phyloP scores from a whole-genome alignment of 2,329 filamentous ascomycete species.

The Daldinia eschscholtzii region DNA sequence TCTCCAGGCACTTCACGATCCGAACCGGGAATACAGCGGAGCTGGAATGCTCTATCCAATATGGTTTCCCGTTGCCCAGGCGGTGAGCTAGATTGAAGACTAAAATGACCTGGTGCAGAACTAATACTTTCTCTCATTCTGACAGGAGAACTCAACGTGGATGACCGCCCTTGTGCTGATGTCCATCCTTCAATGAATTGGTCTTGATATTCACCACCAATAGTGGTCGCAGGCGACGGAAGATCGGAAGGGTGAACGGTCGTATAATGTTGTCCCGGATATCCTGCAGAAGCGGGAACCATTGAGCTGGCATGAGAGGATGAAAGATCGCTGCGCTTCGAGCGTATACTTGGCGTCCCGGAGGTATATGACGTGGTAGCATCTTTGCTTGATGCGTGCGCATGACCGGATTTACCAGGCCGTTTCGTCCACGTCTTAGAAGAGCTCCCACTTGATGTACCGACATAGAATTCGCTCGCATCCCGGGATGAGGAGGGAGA shows the following conservation, averaged over 20 bases:
- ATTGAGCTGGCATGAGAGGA: slow-evolving; percentile 67
- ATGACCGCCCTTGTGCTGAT: slow-evolving; percentile 69
- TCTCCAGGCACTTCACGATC: slow-evolving; percentile 67
- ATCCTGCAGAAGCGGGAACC: slow-evolving; percentile 57
- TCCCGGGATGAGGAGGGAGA: slow-evolving; percentile 57
- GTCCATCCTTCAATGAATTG: slow-evolving; percentile 73
- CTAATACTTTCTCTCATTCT: slow-evolving; percentile 67
- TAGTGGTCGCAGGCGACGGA: slow-evolving; percentile 67
- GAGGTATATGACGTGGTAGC: slow-evolving; percentile 66
- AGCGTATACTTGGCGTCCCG: slow-evolving; percentile 71
- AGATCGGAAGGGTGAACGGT: slow-evolving; percentile 66
- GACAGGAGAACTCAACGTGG: slow-evolving; percentile 68
- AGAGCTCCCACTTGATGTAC: slow-evolving; percentile 60
- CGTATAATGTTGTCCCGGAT: slow-evolving; percentile 63
- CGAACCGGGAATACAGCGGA: slow-evolving; percentile 72
- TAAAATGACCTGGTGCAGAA: slow-evolving; percentile 58
- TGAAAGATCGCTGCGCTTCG: slow-evolving; percentile 72
- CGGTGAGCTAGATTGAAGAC: slow-evolving; percentile 63
- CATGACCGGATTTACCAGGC: slow-evolving; percentile 64
- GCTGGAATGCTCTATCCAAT: slow-evolving; percentile 74
- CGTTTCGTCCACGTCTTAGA: slow-evolving; percentile 56
- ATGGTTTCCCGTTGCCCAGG: slow-evolving; percentile 72
- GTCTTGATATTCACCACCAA: slow-evolving; percentile 65
- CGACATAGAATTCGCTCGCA: slow-evolving; percentile 57
- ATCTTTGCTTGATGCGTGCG: slow-evolving; percentile 62